Conservation (phyloP, 306 rosid genomes). For the Medicago arabica region DNA sequence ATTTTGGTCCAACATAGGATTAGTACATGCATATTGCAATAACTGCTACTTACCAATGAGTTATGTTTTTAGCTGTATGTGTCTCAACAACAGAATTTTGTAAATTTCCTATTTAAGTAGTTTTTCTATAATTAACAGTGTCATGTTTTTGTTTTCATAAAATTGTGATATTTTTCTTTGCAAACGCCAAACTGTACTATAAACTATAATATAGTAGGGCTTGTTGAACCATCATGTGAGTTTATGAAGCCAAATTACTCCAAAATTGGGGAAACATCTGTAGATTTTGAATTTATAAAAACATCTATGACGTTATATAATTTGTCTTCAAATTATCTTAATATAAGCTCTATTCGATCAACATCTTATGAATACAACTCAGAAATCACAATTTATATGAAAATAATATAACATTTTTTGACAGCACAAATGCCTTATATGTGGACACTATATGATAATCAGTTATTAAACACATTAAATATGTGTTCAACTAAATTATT, state of each 20-base stretch:
- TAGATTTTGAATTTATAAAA: no score
- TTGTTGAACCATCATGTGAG: background rate
- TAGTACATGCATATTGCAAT: conserved; percentile 45
- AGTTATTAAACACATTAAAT: background rate
- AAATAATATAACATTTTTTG: no score
- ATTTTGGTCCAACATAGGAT: conserved; percentile 41
- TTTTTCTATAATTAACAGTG: background rate
- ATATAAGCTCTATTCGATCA: no score
- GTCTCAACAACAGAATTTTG: conserved; percentile 16
- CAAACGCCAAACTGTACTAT: background rate
- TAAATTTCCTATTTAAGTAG: conserved; percentile 20
- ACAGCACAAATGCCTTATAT: no score
- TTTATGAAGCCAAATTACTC: no score
- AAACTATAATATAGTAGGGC: background rate
- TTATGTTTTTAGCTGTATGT: conserved; percentile 15
- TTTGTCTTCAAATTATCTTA: no score
- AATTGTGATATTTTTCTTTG: background rate
- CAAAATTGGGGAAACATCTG: background rate
- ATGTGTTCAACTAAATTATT: background rate
- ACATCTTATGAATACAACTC: no score
- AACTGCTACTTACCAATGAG: background rate
- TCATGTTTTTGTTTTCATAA: background rate
- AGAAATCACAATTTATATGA: no score
- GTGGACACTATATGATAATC: no score
- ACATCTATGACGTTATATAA: no score